A percentile compares a stretch with the other conserved stretches of the same genome.
phyloP scores from a whole-genome alignment of 192 early-diverging fungal genomes.

The Chytriomyces sp. region DNA sequence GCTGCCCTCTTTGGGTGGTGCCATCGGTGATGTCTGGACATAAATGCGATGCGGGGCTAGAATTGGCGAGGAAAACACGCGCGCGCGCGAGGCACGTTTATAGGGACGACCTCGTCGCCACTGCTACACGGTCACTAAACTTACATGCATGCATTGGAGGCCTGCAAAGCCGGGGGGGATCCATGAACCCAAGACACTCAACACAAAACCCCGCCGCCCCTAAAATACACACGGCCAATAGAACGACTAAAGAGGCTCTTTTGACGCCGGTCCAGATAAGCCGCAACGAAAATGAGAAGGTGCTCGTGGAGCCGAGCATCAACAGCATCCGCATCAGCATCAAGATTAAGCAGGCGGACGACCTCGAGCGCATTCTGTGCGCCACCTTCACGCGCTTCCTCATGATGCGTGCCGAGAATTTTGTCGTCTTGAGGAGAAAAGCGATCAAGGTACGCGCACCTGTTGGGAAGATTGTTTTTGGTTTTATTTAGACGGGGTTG shows the following conservation, averaged over 20 bases:
- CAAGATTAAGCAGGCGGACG: conserved; percentile 97
- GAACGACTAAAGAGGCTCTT: conserved; percentile 79
- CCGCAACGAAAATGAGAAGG: conserved; percentile 90
- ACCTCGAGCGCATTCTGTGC: conserved; percentile 90
- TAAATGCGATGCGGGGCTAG: too few relatives aligned
- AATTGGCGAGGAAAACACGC: too few relatives aligned
- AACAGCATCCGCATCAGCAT: conserved; percentile 95
- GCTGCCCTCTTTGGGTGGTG: too few relatives aligned
- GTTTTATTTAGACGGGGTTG: neutral
- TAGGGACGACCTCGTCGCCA: too few relatives aligned
- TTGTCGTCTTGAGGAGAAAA: conserved; percentile 89
- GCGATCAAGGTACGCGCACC: conserved; percentile 72
- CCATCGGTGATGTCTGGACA: too few relatives aligned
- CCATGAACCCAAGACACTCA: neutral
- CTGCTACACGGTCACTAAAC: too few relatives aligned
- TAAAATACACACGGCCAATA: neutral
- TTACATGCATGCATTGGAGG: too few relatives aligned
- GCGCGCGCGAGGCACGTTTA: too few relatives aligned
- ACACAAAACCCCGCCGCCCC: neutral
- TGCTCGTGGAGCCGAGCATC: conserved; percentile 89
- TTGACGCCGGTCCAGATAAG: conserved; percentile 84
- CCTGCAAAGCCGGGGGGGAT: too few relatives aligned
- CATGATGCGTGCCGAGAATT: conserved; percentile 95
- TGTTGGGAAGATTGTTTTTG: neutral
- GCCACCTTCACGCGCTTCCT: conserved; percentile 98